These are phyloP conservation scores for Tulasnella sp. DNA, from an alignment of 768 basidiomycete species.

Conservation along the genomic window DNA sequence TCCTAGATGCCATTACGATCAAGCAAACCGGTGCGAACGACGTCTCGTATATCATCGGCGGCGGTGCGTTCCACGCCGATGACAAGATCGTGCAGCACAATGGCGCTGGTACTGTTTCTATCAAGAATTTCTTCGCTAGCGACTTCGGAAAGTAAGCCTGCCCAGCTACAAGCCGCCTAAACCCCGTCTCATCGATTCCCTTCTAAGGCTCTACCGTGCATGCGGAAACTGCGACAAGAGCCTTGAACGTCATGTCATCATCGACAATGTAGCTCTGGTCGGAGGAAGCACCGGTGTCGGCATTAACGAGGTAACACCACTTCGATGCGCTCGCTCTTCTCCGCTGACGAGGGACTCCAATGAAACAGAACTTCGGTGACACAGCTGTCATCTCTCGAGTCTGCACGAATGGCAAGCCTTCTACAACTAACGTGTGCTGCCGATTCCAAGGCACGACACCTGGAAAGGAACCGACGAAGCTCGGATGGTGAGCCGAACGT, in stretches of 20 bases:
- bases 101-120: background rate
- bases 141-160: constrained; percentile 8
- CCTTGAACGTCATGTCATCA: constrained; percentile 18
- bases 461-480: constrained; percentile 23
- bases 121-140: constrained; percentile 1
- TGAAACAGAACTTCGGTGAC: constrained; percentile 23
- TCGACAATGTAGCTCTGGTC: constrained; percentile 18
- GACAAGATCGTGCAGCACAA: constrained; percentile 16
- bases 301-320: constrained; percentile 17
- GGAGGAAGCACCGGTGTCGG: constrained; percentile 25
- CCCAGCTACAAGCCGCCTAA: background rate
- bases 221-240: constrained; percentile 16
- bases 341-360: background rate
- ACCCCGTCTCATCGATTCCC: background rate
- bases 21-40: constrained; percentile 15
- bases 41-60: constrained; percentile 23
- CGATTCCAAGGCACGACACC: constrained; percentile 3
- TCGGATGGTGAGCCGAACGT: constrained; percentile 22
- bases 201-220: background rate
- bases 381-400: constrained; percentile 23
- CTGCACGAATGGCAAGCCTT: constrained; percentile 26
- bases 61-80: constrained; percentile 20
- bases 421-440: constrained; percentile 15
- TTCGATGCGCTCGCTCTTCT: background rate
- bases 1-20: background rate